These are phyloP conservation scores for Syncephalis plumigaleata DNA, from an alignment of 371 early-diverging fungal species.

Conservation along the genomic window DNA sequence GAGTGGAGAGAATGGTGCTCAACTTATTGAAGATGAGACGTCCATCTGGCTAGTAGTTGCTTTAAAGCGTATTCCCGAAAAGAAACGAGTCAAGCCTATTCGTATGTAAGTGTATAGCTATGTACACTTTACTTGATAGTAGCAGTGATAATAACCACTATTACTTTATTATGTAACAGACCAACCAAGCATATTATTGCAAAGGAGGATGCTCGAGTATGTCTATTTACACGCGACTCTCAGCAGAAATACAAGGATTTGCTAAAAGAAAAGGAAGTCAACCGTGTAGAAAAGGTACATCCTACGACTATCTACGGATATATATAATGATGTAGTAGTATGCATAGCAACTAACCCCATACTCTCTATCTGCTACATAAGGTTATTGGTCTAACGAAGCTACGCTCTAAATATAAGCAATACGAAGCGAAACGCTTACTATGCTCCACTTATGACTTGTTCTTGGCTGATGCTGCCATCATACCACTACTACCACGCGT, in stretches of 20 bases:
- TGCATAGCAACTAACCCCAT: background rate
- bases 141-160: background rate
- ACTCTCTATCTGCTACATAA: constrained; percentile 12
- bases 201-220: constrained; percentile 34
- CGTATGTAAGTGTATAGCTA: constrained; percentile 23
- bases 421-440: constrained; percentile 63
- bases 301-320: constrained; percentile 1
- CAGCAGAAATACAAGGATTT: constrained; percentile 51
- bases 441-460: constrained; percentile 54
- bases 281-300: constrained; percentile 20
- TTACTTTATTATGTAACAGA: constrained; percentile 5
- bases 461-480: constrained; percentile 71
- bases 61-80: constrained; percentile 33
- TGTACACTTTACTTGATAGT: no score
- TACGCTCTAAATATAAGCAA: constrained; percentile 50
- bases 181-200: constrained; percentile 34
- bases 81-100: constrained; percentile 28
- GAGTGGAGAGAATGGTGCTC: constrained; percentile 11
- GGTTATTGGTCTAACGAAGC: constrained; percentile 64
- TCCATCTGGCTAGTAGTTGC: constrained; percentile 30
- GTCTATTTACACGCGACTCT: constrained; percentile 76
- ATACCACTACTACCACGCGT: constrained; percentile 49
- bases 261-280: constrained; percentile 36
- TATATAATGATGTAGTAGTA: constrained; percentile 1
- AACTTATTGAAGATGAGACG: constrained; percentile 18